Conservation (phyloP, 2,329 filamentous ascomycete species). For the Xylariaceae sp. region DNA sequence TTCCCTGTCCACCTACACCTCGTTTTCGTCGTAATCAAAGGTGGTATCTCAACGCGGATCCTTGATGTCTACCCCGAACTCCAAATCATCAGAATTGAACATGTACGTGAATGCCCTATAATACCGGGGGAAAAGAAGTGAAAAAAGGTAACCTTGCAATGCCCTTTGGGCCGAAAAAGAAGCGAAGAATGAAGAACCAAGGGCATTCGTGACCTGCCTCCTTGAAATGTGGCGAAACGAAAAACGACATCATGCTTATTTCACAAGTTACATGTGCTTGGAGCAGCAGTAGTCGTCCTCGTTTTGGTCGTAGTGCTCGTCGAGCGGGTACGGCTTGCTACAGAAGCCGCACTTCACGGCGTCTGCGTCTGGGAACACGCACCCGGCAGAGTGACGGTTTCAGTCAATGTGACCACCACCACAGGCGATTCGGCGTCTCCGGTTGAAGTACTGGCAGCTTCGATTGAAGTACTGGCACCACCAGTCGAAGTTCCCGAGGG, state of each 20-base stretch:
- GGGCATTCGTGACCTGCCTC: conserved; percentile 1
- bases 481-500: conserved; percentile 11
- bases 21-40: conserved; percentile 4
- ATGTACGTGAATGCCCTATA: conserved; percentile 18
- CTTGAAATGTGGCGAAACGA: conserved; percentile 15
- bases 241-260: conserved; percentile 12
- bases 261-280: conserved; percentile 13
- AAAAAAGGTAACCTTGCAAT: conserved; percentile 29
- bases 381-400: conserved; percentile 34
- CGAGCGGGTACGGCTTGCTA: conserved; percentile 13
- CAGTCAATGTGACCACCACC: conserved; percentile 34
- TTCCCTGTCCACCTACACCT: conserved; percentile 6
- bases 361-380: conserved; percentile 29
- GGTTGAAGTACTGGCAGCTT: background rate
- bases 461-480: conserved; percentile 1
- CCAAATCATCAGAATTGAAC: conserved; percentile 15
- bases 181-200: conserved; percentile 27
- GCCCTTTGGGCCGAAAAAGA: conserved; percentile 35
- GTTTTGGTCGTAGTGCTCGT: conserved; percentile 20
- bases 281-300: conserved; percentile 7
- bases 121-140: conserved; percentile 14
- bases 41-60: conserved; percentile 24
- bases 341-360: conserved; percentile 26
- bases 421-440: conserved; percentile 18
- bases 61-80: conserved; percentile 17